phyloP scores from a whole-genome alignment of 1,284 basidiomycete genomes.

The Ganoderma leucocontextum region DNA sequence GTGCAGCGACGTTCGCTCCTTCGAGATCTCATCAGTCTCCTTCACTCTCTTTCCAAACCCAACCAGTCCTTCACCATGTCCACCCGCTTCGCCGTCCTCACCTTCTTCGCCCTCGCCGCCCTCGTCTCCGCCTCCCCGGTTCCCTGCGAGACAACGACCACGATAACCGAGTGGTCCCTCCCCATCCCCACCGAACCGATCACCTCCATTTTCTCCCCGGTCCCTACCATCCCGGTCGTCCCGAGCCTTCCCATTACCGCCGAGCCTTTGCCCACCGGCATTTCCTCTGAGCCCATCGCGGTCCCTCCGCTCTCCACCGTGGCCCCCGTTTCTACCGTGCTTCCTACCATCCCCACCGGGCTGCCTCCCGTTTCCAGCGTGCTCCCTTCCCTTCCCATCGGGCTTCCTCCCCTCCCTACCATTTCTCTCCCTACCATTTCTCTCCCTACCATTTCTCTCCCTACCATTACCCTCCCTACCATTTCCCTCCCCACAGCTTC shows the following conservation, averaged over 20 bases:
- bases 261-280: neutral
- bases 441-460: neutral
- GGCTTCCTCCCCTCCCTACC: neutral
- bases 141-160: conserved; percentile 3
- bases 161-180: neutral
- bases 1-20: conserved; percentile 2
- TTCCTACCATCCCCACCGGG: neutral
- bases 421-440: neutral
- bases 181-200: neutral
- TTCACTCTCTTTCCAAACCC: neutral
- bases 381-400: too few relatives aligned
- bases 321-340: neutral
- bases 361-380: neutral
- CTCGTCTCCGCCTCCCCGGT: neutral
- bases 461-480: neutral
- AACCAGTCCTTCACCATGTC: neutral
- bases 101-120: neutral
- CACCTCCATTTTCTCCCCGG: too few relatives aligned
- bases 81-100: neutral
- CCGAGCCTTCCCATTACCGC: neutral
- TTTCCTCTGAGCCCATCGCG: neutral
- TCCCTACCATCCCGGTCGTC: too few relatives aligned
- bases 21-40: neutral
- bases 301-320: neutral
- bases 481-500: neutral